Evolutionary conservation across 345 rosid genomes (phyloP), one percentile per base, ranked within the genome.

Genomic region (Lepidium aucheri): DNA sequence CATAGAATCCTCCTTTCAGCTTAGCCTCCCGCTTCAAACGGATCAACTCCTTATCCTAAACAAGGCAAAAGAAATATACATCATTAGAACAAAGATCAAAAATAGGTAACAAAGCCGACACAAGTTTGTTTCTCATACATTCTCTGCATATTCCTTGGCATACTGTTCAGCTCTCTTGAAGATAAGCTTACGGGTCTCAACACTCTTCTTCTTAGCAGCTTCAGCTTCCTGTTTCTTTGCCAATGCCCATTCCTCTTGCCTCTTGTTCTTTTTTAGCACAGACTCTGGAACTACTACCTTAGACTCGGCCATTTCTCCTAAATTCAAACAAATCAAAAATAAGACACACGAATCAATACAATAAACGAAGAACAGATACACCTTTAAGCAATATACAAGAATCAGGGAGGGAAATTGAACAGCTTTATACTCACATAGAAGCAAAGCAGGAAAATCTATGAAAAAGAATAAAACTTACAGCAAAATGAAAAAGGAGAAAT

Each of bases 1-100:
- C 98, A 65, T 90, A 93, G 73, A 90, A 93, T 0, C 95, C 97
- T 14, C 98, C 96, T 60, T 89, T 89, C 74, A 89, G 70, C 65
- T 85, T 89, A 0, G 98, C 96, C 73, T 87, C 95, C 0, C 93
- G 77, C 78, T 89, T 92, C 86, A 89, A 62, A 0, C 22, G 32
- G 51, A 90, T 85, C 67, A 87, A 54, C 68, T 89, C 87, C 30
- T 74, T 85, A 3, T 89, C 89, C 91, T 85, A 65, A 46, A 14
- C 9, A 44, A 60, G 0, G 18, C 1, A 4, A 1, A 15, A 4
- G 4, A 5, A 1, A 6, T 22, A 46, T 0, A 43, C 4, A 7
- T 4, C 9, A 35, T 47, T 13, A 32, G 3, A 40, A 7, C n/a
- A 54, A 20, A 0, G 5, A 26, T 35, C 1, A 61, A 35, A 9